Evolutionary conservation across 1,284 basidiomycete species (phyloP), one percentile per base, ranked within the genome.

Genomic region (Sparassis latifolia): DNA sequence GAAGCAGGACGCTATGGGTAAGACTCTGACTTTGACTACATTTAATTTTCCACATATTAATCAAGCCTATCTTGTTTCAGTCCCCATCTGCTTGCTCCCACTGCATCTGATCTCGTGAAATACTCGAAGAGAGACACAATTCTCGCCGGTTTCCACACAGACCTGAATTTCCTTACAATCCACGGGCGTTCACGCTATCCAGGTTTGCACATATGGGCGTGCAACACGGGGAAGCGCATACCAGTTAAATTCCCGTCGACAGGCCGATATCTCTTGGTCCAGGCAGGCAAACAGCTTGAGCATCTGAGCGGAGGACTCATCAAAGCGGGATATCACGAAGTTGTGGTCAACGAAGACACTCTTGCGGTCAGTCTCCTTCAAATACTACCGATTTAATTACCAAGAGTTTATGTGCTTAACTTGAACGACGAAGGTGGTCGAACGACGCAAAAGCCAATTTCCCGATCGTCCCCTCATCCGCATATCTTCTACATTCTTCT

Each of bases 401-500:
- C 10, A 33, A 12, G 44, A 3, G 32, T 42, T 27, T 41, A 32
- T 29, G 20, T 42, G 29, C 12, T 45, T 20, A 20, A 20, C 20
- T 20, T 20, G 20, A 20, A 20, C 20, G 20, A 20, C 20, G 3
- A 52, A 92, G 86, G 79, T 80, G 1, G 83, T 93, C 45, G 77
- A 82, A 52, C 70, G 73, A 47, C 77, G 85, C 40, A 84, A 78
- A 58, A 54, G 60, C 3, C 69, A 77, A 48, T 72, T 76, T 56
- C 84, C 89, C 0, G 76, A 81, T 48, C 81, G 92, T n/a, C 92
- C 92, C 10, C 73, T 87, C 38, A 91, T 94, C 58, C 84, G 93
- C 27, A 92, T 97, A 56, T 95, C 92, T 3, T 93, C 90, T 1
- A 96, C 92, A 0, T 94, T 95, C 73, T 96, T 96, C 74, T 94